A percentile compares a stretch with the other conserved stretches of the same genome.
Evolutionary conservation across 495 filamentous ascomycete genomes (phyloP).

Genomic region (Lasiosphaeria miniovina): DNA sequence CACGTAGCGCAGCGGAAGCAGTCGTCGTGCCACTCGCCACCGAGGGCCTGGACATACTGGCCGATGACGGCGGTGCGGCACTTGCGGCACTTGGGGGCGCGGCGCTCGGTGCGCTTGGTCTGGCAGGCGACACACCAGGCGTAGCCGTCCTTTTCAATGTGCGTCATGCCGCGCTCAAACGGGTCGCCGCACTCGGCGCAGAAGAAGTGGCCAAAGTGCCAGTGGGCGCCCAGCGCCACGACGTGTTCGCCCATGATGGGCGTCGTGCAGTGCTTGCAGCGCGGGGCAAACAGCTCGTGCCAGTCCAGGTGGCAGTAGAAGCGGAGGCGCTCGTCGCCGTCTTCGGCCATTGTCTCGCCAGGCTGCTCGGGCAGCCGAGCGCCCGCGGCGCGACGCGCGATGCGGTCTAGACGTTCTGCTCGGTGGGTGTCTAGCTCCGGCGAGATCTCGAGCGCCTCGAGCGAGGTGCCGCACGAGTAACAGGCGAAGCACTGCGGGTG

Average conservation of each 20-base stretch:
- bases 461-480: slow-evolving; percentile 77
- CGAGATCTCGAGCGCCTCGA: slow-evolving; percentile 95
- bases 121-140: slow-evolving; percentile 96
- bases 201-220: slow-evolving; percentile 99
- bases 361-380: slow-evolving; percentile 55
- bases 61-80: slow-evolving; percentile 84
- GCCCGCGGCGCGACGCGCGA: slow-evolving; percentile 56
- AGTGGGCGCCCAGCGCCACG: slow-evolving; percentile 87
- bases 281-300: slow-evolving; percentile 89
- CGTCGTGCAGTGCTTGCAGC: slow-evolving; percentile 94
- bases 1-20: slow-evolving; percentile 78
- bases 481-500: slow-evolving; percentile 93
- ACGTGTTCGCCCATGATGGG: slow-evolving; percentile 97
- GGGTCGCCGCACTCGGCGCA: slow-evolving; percentile 98
- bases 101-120: slow-evolving; percentile 72
- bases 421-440: slow-evolving; percentile 77
- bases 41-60: slow-evolving; percentile 80
- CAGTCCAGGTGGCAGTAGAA: slow-evolving; percentile 99
- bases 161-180: slow-evolving; percentile 75
- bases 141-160: slow-evolving; percentile 98
- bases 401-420: slow-evolving; percentile 65
- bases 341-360: slow-evolving; percentile 60
- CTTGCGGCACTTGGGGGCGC: slow-evolving; percentile 76
- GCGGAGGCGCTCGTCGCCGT: slow-evolving; percentile 64
- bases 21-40: slow-evolving; percentile 86